phyloP scores from a whole-genome alignment of 352 stramenopile genomes.

The Phytophthora fragariae region DNA sequence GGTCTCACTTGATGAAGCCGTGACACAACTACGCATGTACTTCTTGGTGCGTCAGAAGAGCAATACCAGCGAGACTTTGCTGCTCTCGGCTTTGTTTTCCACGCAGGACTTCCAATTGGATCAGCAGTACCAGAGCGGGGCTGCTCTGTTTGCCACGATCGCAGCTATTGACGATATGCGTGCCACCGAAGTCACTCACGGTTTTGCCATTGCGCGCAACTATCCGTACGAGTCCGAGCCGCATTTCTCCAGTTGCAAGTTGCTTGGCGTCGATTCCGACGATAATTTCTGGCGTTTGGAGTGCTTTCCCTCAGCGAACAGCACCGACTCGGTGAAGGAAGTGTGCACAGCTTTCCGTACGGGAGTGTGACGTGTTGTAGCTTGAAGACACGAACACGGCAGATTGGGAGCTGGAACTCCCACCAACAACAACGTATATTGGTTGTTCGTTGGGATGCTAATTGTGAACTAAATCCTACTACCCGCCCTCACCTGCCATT shows the following conservation, averaged over 20 bases:
- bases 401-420: too few relatives aligned
- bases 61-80: slow-evolving; percentile 21
- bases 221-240: slow-evolving; percentile 36
- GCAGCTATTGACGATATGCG: slow-evolving; percentile 37
- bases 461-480: too few relatives aligned
- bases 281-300: slow-evolving; percentile 27
- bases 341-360: slow-evolving; percentile 36
- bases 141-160: slow-evolving; percentile 24
- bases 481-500: too few relatives aligned
- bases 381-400: too few relatives aligned
- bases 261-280: slow-evolving; percentile 2
- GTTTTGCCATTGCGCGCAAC: slow-evolving; percentile 31
- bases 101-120: slow-evolving; percentile 37
- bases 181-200: slow-evolving; percentile 17
- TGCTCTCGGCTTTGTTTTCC: slow-evolving; percentile 30
- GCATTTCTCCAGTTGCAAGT: slow-evolving; percentile 14
- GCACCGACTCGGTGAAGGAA: slow-evolving; percentile 21
- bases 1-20: slow-evolving; percentile 13
- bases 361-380: too few relatives aligned
- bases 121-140: slow-evolving; percentile 29
- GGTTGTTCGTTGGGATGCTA: too few relatives aligned
- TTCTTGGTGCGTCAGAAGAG: slow-evolving; percentile 30
- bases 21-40: slow-evolving; percentile 35
- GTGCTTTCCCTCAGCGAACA: not conserved
- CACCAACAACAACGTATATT: too few relatives aligned